These are phyloP conservation scores for Penicillium roqueforti DNA, from an alignment of 495 filamentous ascomycete genomes.

Conservation along the genomic window DNA sequence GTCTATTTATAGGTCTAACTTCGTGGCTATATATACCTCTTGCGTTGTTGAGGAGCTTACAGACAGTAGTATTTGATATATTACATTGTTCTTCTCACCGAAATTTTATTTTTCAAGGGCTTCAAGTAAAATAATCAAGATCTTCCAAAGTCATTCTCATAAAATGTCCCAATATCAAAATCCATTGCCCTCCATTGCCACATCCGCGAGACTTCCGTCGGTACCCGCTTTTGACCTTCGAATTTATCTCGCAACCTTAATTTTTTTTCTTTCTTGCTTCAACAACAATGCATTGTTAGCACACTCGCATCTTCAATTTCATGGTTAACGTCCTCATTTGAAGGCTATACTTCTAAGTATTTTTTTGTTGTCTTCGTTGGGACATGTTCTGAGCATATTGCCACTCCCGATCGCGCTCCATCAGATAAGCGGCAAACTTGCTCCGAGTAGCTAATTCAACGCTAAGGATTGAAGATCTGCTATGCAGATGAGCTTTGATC, in stretches of 20 bases:
- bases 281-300: conserved; percentile 21
- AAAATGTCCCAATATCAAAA: neutral
- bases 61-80: neutral
- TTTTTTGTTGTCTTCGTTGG: neutral
- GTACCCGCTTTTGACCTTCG: conserved; percentile 30
- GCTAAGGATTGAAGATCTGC: neutral
- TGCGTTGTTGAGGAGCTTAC: neutral
- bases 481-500: neutral
- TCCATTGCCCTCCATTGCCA: conserved; percentile 1
- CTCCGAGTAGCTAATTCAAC: neutral
- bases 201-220: conserved; percentile 21
- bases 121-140: neutral
- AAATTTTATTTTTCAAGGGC: neutral
- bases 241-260: conserved; percentile 18
- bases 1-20: neutral
- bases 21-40: neutral
- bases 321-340: neutral
- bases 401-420: neutral
- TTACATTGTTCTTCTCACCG: neutral
- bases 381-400: neutral
- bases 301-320: neutral
- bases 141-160: neutral
- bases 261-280: conserved; percentile 13
- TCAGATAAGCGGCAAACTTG: conserved; percentile 1
- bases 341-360: neutral